Base-by-base conservation (phyloP, 768 basidiomycete genomes). In the Termitomyces eurrhizus region DNA sequence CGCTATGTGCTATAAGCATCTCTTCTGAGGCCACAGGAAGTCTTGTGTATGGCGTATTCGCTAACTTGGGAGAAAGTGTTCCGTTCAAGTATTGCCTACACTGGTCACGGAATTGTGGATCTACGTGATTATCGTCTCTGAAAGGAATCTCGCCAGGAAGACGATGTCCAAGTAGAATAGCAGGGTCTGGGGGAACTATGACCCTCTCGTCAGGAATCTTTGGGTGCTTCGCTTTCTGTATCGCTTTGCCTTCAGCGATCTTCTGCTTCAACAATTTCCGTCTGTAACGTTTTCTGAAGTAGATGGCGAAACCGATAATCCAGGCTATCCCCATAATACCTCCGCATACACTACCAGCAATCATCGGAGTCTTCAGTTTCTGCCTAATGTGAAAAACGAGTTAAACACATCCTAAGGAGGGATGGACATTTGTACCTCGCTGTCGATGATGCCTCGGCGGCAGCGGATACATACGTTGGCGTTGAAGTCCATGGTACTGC, bases 131-230 rank as follows among this genome's bases (percentile, higher is more conserved):
- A n/a, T 68, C 60, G 1, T 53, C 46, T 26, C 61, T 56, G 52
- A 65, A 65, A 8, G 64, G 64, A 45, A 62, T 56, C 59, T 78
- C 73, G 13, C 83, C 82, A 2, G 82, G 78, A 58, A 69, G 64
- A 24, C 74, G 68, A 50, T 78, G 74, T 21, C 83, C 83, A 48
- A 82, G 72, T n/a, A 87, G 69, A 35, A 87, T 76, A 44, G 86
- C 86, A n/a, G 87, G 86, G 70, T 88, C 86, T 1, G 85, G 86
- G 21, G 86, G 86, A 21, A 87, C 83, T 54, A 87, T 75, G 57
- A 84, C 73, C 51, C 73, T 78, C 65, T 82, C 79, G 56, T 76
- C 73, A 18, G 75, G 70, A 50, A 72, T 68, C 52, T 73, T 69
- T 57, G 75, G 65, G 58, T 74, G 73, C 66, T 77, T 79, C 56